Evolutionary conservation across 495 filamentous ascomycete genomes (phyloP), one percentile per base, ranked within the genome.

Genomic region (Lentithecium fluviatile): DNA sequence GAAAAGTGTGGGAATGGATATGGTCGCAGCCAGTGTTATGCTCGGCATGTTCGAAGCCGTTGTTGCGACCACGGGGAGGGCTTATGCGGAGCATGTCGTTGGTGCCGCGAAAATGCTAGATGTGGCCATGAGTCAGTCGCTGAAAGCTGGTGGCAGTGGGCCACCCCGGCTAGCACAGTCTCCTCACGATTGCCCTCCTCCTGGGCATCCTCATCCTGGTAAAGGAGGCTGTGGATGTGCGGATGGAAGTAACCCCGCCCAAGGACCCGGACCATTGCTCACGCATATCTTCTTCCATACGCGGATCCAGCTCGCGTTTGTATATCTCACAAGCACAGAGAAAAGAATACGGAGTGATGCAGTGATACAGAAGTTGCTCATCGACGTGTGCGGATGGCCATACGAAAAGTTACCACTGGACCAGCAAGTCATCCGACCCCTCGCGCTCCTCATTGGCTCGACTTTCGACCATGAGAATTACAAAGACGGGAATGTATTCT

Each of bases 241-340:
- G 10, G 29, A 32, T 32, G 29, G 3, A 10, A 32, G 29, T 32
- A 32, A 10, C 10, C 29, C 29, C 29, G 29, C 4, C 29, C 3
- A 32, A 10, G 29, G 10, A 32, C 29, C 29, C 4, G 29, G 29
- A 3, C 29, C 29, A 15, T 43, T 63, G 1, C 20, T 63, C 0
- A 56, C 46, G 43, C 52, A 57, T 29, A 34, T 63, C 5, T 63
- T 56, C 46, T 56, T 57, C 52, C 60, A 63, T 29, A 43, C 56
- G 19, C 45, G 60, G 13, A 63, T 52, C 19, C 60, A 63, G 36
- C 49, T 63, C 45, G 53, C 46, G 10, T 63, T 57, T 26, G 52
- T 63, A 0, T 57, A 63, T 21, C 45, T 63, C 2, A 63, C 60
- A 11, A 63, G 52, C 4, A 43, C 15, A 34, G 32, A 10, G 57